Evolutionary conservation across 306 rosid genomes (phyloP), one percentile per base, ranked within the genome.

Genomic region (Crataegus laevigata): DNA sequence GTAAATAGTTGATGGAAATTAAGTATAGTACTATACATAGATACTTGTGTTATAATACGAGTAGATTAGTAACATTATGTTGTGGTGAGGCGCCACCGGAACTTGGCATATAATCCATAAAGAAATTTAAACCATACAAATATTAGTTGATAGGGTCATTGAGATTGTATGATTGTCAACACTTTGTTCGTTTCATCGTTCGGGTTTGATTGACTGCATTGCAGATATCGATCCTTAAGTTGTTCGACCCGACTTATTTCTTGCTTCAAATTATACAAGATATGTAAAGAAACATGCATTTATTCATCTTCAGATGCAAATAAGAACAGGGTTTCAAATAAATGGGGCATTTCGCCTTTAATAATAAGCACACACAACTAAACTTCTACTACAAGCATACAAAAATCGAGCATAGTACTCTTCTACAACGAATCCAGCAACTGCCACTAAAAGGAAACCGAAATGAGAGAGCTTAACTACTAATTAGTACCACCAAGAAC

Each of bases 401-500:
- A 50, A 50, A n/a, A 50, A 55, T 3, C 21, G 18, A 11, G 18
- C 32, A 13, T 9, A n/a, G 6, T 3, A 11, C 22, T 8, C 61
- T 57, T 8, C 26, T n/a, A 60, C 19, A 42, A 60, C 9, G 3
- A 73, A 73, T 38, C 22, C 11, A 26, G 25, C 52, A 71, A 30
- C 25, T 26, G 12, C 22, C 40, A 59, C 55, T 24, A 55, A 55
- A 69, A 32, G 57, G 61, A 73, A 68, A 68, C 66, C 68, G 70
- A 71, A 76, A 59, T 13, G 8, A 57, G 66, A 58, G 51, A 68
- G 59, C 67, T 72, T 54, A 19, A 22, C 60, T 72, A 1, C 58
- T 72, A 21, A 25, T 72, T 67, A 18, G 52, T 72, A 0, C 98
- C 97, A 36, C 97, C 98, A 76, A 94, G 90, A 84, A 87, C 97